Base-by-base conservation (phyloP, 1,284 basidiomycete genomes). In the Melampsora larici-populina region DNA sequence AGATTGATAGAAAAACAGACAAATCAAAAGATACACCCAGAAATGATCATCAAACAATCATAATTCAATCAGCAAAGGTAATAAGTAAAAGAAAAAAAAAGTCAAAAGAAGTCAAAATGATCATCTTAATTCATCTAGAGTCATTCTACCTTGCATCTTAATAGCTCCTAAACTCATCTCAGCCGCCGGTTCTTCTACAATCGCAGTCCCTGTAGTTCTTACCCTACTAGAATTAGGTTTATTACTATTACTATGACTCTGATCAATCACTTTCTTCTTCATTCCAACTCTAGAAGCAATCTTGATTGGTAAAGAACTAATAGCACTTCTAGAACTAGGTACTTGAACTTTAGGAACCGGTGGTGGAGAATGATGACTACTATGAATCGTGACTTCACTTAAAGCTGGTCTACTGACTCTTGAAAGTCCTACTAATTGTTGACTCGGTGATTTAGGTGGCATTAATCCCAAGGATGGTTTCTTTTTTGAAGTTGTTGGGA, bases 61-160 rank as follows among this genome's bases (percentile, higher is more conserved):
- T 13, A 43, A 43, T 43, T 13, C 43, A 43, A 43, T 15, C 11
- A 13, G 1, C 11, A 43, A 43, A 43, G 15, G 15, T 43, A 13
- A 43, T 2, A 43, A 11, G 11, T 13, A 43, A 43, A 43, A 43
- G 3, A 13, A 13, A 43, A 43, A 0, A 3, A 15, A 43, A 13
- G 0, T 2, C 9, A 43, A 43, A 43, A 43, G 43, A 43, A 43
- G 2, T 43, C 11, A 58, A 58, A 64, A 64, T 64, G 7, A 65
- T 65, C 21, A 65, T 40, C 29, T 65, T 21, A 74, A 62, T 29
- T 74, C 72, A 33, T 74, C 72, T 24, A 74, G 36, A 31, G 72
- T 74, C 72, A 74, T 74, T 36, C 46, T 66, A 46, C 72, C 72
- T 24, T 74, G 72, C 72, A 74, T 74, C 64, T 74, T 74, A 48